A percentile compares a stretch with the other conserved stretches of the same genome.
These are phyloP conservation scores for Zizania palustris DNA, from an alignment of 202 grass and related monocot species.

Conservation along the genomic window DNA sequence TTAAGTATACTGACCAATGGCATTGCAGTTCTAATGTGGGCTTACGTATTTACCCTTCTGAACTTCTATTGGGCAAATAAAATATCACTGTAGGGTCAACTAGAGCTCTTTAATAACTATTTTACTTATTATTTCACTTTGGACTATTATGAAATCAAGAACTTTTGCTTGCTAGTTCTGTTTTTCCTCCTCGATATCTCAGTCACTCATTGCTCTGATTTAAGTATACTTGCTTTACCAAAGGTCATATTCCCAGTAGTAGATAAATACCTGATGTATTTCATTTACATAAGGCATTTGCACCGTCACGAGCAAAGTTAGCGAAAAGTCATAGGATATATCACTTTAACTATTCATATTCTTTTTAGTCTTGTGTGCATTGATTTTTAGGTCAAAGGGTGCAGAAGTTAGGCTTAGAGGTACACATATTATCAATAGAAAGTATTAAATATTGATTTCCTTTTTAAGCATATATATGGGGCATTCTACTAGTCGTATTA, in stretches of 20 bases:
- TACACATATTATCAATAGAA: too few species aligned
- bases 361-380: too few species aligned
- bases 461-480: too few species aligned
- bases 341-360: too few species aligned
- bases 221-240: conserved; percentile 38
- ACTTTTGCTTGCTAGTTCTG: conserved; percentile 10
- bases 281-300: conserved; percentile 11
- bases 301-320: too few species aligned
- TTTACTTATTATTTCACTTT: background rate
- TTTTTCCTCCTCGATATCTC: conserved; percentile 17
- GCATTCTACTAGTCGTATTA: too few species aligned
- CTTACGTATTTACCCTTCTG: conserved; percentile 13
- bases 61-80: background rate
- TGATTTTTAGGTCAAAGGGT: too few species aligned
- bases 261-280: background rate
- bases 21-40: conserved; percentile 1
- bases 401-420: too few species aligned
- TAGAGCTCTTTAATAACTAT: conserved; percentile 2
- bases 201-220: conserved; percentile 6
- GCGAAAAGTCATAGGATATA: too few species aligned
- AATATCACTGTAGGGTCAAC: conserved; percentile 4
- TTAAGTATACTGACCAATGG: conserved; percentile 24
- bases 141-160: background rate
- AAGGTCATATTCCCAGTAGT: conserved; percentile 26
- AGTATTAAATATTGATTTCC: too few species aligned